Percentiles rank a stretch among this genome's conserved stretches.
phyloP scores from a whole-genome alignment of 2,329 filamentous ascomycete species.

The Phyllosticta citrichinensis region DNA sequence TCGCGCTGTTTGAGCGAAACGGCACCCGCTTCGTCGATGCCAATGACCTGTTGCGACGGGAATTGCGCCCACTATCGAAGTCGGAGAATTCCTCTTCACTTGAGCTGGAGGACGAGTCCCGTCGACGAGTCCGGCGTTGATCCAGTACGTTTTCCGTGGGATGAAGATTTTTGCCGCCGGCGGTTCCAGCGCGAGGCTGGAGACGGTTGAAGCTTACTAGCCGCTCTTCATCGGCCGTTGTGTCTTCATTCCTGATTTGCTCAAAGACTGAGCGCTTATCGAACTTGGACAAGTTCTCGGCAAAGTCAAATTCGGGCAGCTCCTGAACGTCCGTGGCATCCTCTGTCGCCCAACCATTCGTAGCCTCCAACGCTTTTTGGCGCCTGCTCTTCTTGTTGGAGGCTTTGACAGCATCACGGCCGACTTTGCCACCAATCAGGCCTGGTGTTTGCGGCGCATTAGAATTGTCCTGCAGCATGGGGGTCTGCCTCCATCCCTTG shows the following conservation, averaged over 20 bases:
- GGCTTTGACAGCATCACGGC: slow-evolving; percentile 25
- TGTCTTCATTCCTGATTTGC: slow-evolving; percentile 81
- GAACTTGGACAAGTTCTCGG: slow-evolving; percentile 81
- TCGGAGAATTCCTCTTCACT: slow-evolving; percentile 28
- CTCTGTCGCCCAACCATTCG: slow-evolving; percentile 91
- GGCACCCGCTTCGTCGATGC: slow-evolving; percentile 29
- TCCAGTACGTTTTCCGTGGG: slow-evolving; percentile 87
- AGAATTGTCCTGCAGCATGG: slow-evolving; percentile 51
- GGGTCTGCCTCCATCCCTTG: slow-evolving; percentile 59
- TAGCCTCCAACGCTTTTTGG: slow-evolving; percentile 41
- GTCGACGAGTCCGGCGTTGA: slow-evolving; percentile 24
- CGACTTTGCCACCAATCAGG: slow-evolving; percentile 28
- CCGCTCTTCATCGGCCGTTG: slow-evolving; percentile 80
- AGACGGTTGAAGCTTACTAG: slow-evolving; percentile 79
- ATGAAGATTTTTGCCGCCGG: slow-evolving; percentile 76
- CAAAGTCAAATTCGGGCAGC: slow-evolving; percentile 90
- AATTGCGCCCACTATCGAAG: slow-evolving; percentile 28
- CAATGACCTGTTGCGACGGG: slow-evolving; percentile 29
- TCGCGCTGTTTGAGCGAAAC: slow-evolving; percentile 29
- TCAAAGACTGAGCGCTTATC: slow-evolving; percentile 89
- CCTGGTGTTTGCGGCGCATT: slow-evolving; percentile 31
- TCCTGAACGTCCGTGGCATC: slow-evolving; percentile 92
- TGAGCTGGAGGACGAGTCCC: slow-evolving; percentile 21
- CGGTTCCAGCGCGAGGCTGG: slow-evolving; percentile 36
- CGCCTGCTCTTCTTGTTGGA: slow-evolving; percentile 35